Conservation (phyloP, 2,329 filamentous ascomycete species). For the Zymoseptoria crescenta region DNA sequence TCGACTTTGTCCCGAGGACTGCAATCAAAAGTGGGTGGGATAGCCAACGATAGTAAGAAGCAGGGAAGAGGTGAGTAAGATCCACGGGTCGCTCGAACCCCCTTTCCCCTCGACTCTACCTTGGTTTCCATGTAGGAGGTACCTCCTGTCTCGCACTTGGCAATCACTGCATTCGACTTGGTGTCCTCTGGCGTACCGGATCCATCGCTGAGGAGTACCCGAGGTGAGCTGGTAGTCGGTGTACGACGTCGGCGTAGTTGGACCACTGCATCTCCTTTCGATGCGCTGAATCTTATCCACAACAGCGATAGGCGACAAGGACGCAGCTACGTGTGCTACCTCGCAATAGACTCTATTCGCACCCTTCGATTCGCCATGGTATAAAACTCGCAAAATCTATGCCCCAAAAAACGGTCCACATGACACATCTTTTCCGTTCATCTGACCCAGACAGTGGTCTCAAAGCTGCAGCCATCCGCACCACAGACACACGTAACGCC, state of each 20-base stretch:
- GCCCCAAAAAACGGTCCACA: neutral
- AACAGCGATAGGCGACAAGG: neutral
- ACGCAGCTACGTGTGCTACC: neutral
- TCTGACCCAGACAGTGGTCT: neutral
- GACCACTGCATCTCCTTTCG: neutral
- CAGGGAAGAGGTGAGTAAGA: neutral
- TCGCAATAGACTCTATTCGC: neutral
- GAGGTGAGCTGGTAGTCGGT: neutral
- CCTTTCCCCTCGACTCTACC: neutral
- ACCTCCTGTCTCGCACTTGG: no score
- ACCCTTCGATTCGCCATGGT: neutral
- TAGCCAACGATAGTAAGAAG: neutral
- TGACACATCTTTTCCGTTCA: neutral
- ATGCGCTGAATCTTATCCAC: neutral
- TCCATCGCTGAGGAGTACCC: neutral
- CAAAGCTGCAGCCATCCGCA: neutral
- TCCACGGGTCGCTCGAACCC: no score
- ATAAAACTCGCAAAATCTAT: neutral
- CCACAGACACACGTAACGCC: neutral
- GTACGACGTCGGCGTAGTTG: neutral
- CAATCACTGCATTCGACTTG: neutral
- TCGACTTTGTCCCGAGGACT: neutral
- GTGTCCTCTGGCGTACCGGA: neutral
- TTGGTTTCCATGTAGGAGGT: no score
- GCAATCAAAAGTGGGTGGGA: neutral